These are phyloP conservation scores for Phytophthora agathidicida DNA, from an alignment of 352 stramenopile genomes.

Conservation along the genomic window DNA sequence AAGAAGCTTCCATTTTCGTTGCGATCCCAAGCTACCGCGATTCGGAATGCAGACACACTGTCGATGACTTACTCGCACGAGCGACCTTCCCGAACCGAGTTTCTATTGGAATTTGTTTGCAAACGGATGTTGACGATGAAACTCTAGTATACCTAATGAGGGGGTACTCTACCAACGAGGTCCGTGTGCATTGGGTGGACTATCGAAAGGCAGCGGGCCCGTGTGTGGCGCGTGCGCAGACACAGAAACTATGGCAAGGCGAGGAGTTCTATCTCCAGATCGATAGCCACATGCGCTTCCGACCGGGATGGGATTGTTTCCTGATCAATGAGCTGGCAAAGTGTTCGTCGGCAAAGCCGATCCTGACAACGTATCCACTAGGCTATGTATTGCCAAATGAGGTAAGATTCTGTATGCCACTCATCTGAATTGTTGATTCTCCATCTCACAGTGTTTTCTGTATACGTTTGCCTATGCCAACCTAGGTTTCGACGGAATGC, in stretches of 20 bases:
- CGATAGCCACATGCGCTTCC: conserved; percentile 94
- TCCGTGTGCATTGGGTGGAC: conserved; percentile 68
- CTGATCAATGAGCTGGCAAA: conserved; percentile 79
- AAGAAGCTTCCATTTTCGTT: conserved; percentile 89
- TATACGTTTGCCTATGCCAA: neutral
- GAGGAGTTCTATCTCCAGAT: conserved; percentile 95
- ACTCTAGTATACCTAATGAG: conserved; percentile 43
- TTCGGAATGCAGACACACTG: conserved; percentile 86
- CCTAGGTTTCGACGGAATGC: conserved; percentile 50
- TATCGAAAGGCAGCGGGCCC: conserved; percentile 86
- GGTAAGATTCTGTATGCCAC: conserved; percentile 29
- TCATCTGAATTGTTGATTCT: neutral
- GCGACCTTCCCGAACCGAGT: conserved; percentile 75
- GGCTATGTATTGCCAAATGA: conserved; percentile 88
- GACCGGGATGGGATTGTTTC: conserved; percentile 88
- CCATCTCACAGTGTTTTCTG: neutral
- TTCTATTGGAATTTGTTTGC: conserved; percentile 88
- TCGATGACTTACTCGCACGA: conserved; percentile 72
- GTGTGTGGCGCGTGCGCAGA: conserved; percentile 86
- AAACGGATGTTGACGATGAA: conserved; percentile 67
- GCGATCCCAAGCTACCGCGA: conserved; percentile 94
- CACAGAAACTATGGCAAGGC: conserved; percentile 78
- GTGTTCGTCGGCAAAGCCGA: conserved; percentile 55
- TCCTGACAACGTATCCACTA: conserved; percentile 94
- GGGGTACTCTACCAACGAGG: conserved; percentile 39